phyloP scores from a whole-genome alignment of 163 green algal species.

The Coccomyxa subellipsoidea region DNA sequence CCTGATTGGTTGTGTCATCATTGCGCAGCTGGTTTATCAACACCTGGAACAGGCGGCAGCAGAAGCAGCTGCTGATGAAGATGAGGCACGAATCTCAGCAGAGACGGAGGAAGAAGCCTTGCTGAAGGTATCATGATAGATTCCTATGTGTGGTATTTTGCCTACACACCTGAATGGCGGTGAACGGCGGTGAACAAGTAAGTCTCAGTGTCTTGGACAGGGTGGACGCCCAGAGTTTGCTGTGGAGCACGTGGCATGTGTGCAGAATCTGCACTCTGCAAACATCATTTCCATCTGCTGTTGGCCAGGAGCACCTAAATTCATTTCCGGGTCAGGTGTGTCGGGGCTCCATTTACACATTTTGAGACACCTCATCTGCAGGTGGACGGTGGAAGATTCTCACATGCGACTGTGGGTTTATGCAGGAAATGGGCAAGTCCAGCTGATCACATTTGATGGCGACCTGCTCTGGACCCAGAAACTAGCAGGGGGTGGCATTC shows the following conservation, averaged over 20 bases:
- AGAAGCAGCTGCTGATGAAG: constrained; percentile 8
- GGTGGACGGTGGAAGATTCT: no score
- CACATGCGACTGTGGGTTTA: neutral
- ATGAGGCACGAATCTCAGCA: neutral
- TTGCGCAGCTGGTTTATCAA: constrained; percentile 43
- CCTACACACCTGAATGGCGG: no score
- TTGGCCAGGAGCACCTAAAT: constrained; percentile 7
- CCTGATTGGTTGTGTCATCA: neutral
- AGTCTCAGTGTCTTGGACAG: neutral
- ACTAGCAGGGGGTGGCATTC: constrained; percentile 34
- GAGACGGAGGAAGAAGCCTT: constrained; percentile 35
- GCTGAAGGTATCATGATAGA: neutral
- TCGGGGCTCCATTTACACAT: no score
- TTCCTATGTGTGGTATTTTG: neutral
- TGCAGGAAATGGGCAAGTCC: constrained; percentile 20
- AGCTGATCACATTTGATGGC: constrained; percentile 2
- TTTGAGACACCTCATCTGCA: no score
- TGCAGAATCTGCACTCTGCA: constrained; percentile 23
- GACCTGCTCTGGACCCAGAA: constrained; percentile 9
- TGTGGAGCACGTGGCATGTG: neutral
- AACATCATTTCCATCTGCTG: constrained; percentile 25
- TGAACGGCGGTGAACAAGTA: neutral
- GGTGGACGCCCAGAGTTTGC: neutral
- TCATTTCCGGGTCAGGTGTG: constrained; percentile 23
- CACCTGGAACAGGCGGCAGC: constrained; percentile 33